Conservation (phyloP, 73 alveolate species). For the Symbiodinium pilosum region DNA sequence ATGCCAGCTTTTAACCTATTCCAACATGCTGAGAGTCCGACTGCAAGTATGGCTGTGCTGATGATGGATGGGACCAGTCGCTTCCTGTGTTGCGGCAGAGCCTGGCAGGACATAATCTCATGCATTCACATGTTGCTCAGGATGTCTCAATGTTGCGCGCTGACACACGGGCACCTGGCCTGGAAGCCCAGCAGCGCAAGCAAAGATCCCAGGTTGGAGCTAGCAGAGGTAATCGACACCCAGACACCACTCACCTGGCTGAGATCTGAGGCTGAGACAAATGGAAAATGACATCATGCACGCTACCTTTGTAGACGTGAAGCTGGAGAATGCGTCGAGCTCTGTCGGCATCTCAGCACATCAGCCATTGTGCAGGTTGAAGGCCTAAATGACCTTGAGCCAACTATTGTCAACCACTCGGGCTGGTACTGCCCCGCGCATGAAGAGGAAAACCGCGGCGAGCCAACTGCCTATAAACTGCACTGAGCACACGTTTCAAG, state of each 20-base stretch:
- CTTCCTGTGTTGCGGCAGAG: neutral
- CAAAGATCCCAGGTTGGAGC: slow-evolving; percentile 36
- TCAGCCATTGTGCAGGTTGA: neutral
- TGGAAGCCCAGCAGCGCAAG: slow-evolving; percentile 44
- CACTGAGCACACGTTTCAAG: no score
- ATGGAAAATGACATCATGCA: no score
- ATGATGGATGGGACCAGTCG: neutral
- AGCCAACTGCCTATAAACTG: neutral
- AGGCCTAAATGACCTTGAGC: no score
- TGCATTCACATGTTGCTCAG: no score
- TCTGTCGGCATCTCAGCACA: slow-evolving; percentile 63
- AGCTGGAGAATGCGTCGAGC: slow-evolving; percentile 37
- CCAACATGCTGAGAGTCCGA: neutral
- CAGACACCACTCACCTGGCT: slow-evolving; percentile 67
- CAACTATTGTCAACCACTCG: no score
- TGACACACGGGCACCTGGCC: no score
- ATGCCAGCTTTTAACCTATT: no score
- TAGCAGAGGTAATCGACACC: slow-evolving; percentile 41
- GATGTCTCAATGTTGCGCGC: no score
- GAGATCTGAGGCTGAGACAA: no score
- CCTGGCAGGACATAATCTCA: neutral
- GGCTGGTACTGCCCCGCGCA: slow-evolving; percentile 63
- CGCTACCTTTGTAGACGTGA: slow-evolving; percentile 47
- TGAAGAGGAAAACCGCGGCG: slow-evolving; percentile 36
- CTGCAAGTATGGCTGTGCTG: neutral